These are phyloP conservation scores for Diaporthe nobilis DNA, from an alignment of 2,329 filamentous ascomycete species.

Conservation along the genomic window DNA sequence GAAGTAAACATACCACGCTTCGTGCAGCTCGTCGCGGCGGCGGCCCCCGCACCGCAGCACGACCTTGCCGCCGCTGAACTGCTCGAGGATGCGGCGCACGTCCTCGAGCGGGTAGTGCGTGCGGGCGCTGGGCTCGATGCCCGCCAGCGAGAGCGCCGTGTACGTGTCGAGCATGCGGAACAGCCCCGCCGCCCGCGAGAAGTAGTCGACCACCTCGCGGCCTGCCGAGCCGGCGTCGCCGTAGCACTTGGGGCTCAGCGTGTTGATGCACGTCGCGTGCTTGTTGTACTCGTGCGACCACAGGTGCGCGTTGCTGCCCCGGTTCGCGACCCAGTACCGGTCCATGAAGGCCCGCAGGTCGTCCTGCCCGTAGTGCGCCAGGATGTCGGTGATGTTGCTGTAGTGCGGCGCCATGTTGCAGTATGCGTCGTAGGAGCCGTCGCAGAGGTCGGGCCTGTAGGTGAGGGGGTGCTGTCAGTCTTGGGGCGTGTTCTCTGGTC, in stretches of 20 bases:
- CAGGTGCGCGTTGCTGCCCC: slow-evolving; percentile 60
- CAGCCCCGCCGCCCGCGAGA: slow-evolving; percentile 57
- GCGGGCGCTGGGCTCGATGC: slow-evolving; percentile 54
- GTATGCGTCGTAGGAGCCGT: slow-evolving; percentile 59
- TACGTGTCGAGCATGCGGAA: slow-evolving; percentile 61
- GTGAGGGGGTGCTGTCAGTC: background rate
- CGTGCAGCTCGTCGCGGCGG: slow-evolving; percentile 58
- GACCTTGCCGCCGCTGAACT: slow-evolving; percentile 60
- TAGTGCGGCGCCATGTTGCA: slow-evolving; percentile 59
- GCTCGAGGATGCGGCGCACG: slow-evolving; percentile 58
- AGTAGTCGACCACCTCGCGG: slow-evolving; percentile 62
- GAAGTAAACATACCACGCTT: slow-evolving; percentile 69
- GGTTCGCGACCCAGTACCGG: slow-evolving; percentile 59
- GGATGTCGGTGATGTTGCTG: slow-evolving; percentile 59
- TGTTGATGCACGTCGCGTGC: slow-evolving; percentile 81
- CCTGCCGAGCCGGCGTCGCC: slow-evolving; percentile 57
- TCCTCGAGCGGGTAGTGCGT: slow-evolving; percentile 59
- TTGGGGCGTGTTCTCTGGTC: background rate
- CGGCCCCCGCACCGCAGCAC: slow-evolving; percentile 59
- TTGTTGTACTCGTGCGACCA: slow-evolving; percentile 82
- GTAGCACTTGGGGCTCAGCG: slow-evolving; percentile 76
- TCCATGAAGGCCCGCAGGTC: slow-evolving; percentile 58
- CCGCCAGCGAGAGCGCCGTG: slow-evolving; percentile 53
- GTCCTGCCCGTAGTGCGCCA: slow-evolving; percentile 55
- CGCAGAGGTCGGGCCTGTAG: slow-evolving; percentile 59